Evolutionary conservation across 768 basidiomycete species (phyloP).

Genomic region (Scleroderma citrinum): DNA sequence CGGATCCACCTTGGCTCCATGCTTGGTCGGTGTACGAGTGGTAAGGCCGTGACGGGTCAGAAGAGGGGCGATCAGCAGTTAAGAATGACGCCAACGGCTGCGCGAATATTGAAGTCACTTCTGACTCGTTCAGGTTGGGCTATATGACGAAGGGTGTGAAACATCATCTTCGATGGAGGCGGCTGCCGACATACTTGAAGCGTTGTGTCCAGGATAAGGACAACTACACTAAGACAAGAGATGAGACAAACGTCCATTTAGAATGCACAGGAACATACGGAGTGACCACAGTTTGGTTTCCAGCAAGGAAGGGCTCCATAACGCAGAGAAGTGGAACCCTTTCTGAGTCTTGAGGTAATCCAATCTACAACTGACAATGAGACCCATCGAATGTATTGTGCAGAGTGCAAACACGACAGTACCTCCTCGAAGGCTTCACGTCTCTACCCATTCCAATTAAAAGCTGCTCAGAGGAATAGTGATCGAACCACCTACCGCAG

Average conservation of each 20-base stretch:
- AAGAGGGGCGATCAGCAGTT: slow-evolving; percentile 45
- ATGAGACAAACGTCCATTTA: background rate
- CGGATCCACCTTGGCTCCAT: slow-evolving; percentile 33
- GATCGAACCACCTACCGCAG: slow-evolving; percentile 48
- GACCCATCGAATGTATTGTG: no score
- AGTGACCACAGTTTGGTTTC: slow-evolving; percentile 68
- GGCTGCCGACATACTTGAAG: slow-evolving; percentile 45
- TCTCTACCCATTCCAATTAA: slow-evolving; percentile 40
- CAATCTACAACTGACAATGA: slow-evolving; percentile 49
- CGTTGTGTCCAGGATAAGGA: slow-evolving; percentile 74
- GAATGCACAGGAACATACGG: slow-evolving; percentile 51
- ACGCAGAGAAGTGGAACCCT: slow-evolving; percentile 74
- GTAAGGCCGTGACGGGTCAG: slow-evolving; percentile 47
- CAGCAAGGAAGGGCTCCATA: slow-evolving; percentile 74
- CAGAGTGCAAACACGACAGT: background rate
- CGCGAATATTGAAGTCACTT: slow-evolving; percentile 80
- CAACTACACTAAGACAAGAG: slow-evolving; percentile 57
- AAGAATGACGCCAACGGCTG: slow-evolving; percentile 78
- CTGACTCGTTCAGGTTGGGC: slow-evolving; percentile 75
- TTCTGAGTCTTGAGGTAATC: slow-evolving; percentile 64
- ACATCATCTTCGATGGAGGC: slow-evolving; percentile 1
- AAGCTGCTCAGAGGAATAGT: background rate
- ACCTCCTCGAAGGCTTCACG: slow-evolving; percentile 93
- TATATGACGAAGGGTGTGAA: slow-evolving; percentile 20
- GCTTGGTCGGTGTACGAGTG: slow-evolving; percentile 56